A percentile compares a stretch with the other conserved stretches of the same genome.
phyloP scores from a whole-genome alignment of 129 eudicot species.

The Pittosporum tobira region DNA sequence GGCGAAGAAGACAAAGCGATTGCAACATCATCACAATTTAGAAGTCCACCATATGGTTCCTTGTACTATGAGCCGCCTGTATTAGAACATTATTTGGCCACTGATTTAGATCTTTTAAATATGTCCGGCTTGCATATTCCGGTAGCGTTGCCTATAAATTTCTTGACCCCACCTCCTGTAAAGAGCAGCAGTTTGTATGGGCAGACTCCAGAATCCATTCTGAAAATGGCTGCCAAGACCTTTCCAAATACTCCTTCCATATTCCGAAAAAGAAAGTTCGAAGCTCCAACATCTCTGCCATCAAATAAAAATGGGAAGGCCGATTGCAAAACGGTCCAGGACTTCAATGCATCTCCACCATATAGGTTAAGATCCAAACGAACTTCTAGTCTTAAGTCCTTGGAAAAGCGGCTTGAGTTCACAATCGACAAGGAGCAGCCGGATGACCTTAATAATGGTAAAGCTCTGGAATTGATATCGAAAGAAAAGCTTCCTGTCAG shows the following conservation, averaged over 20 bases:
- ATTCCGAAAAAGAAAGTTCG: conserved; percentile 60
- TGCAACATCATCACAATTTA: conserved; percentile 29
- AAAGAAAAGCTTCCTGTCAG: conserved; percentile 28
- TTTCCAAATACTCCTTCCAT: conserved; percentile 89
- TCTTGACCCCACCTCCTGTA: conserved; percentile 62
- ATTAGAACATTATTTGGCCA: conserved; percentile 24
- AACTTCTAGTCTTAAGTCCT: conserved; percentile 45
- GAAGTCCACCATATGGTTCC: conserved; percentile 41
- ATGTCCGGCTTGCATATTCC: conserved; percentile 28
- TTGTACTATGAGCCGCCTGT: conserved; percentile 68
- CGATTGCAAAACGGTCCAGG: no score
- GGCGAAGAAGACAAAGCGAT: conserved; percentile 21
- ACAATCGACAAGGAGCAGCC: conserved; percentile 33
- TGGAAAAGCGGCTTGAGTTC: conserved; percentile 86
- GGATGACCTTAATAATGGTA: conserved; percentile 20
- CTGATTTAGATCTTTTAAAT: conserved; percentile 26
- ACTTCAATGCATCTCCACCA: conserved; percentile 80
- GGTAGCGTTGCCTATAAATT: conserved; percentile 25
- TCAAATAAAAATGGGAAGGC: no score
- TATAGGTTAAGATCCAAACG: conserved; percentile 65
- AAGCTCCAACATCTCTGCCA: no score
- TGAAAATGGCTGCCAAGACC: conserved; percentile 82
- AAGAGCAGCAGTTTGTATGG: conserved; percentile 28
- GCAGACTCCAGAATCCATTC: conserved; percentile 66
- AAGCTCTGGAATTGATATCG: conserved; percentile 23